Base-by-base conservation (phyloP, 768 basidiomycete species). In the Phlebiopsis flavidoalba region DNA sequence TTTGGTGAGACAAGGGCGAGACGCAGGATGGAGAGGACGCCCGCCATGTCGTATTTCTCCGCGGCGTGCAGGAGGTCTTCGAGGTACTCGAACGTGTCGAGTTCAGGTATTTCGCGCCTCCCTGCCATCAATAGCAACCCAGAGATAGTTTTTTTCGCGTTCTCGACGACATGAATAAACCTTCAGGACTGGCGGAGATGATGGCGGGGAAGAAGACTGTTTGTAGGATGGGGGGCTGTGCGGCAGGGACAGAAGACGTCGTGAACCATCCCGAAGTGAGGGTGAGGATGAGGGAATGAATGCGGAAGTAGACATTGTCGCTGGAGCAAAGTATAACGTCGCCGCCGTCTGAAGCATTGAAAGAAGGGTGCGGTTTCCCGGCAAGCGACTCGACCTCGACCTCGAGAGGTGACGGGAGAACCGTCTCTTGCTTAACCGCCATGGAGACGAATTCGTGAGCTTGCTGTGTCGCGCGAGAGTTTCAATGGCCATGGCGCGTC, bases 11-110 rank as follows among this genome's bases (percentile, higher is more conserved):
- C 75, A 54, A 80, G 72, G 11, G 74, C 73, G 7, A 75, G 66
- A 4, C 81, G 79, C 15, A 81, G 69, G 60, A 77, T 60, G 33
- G 77, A 77, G 6, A 80, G 64, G 1, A 78, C 77, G 8, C 79
- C 78, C 6, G 75, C 74, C 19, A 79, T 72, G 43, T 80, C 77
- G 75, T 79, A 81, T 60, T 75, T 75, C 63, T 80, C 76, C 7
- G 77, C 78, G 12, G 80, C 76, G 14, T 71, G 60, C 1, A 79
- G 66, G 3, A 76, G 71, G 5, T 67, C 69, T 19, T 79, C 75
- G 63, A 81, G 78, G 12, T 71, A 72, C 60, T 78, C 76, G 58
- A 78, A 75, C 0, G 76, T 75, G 36, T 73, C 67, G 74, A 77
- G 79, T 35, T 33, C 33, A 12, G 75, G 75, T 8, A 75, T 74